Evolutionary conservation across 2,329 filamentous ascomycete species (phyloP).

Genomic region (Clathrospora elynae): DNA sequence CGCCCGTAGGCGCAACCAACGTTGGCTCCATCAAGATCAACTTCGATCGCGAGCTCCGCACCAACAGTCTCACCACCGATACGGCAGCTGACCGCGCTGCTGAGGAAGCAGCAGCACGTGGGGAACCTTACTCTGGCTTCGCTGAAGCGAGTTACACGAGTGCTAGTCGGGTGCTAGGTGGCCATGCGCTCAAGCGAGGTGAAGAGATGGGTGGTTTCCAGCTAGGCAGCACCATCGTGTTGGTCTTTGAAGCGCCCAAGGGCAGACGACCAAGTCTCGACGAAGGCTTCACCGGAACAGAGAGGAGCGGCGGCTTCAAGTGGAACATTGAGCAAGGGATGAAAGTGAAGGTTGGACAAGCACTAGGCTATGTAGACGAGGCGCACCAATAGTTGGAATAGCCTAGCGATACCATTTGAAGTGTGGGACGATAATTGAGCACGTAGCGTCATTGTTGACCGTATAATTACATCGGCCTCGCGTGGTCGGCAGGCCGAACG

Average conservation of each 20-base stretch:
- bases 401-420: no score
- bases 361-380: conserved; percentile 73
- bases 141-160: conserved; percentile 85
- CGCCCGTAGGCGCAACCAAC: conserved; percentile 94
- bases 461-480: no score
- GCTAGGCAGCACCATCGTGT: conserved; percentile 89
- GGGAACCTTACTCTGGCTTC: conserved; percentile 87
- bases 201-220: conserved; percentile 99
- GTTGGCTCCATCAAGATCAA: conserved; percentile 97
- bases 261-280: conserved; percentile 61
- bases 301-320: conserved; percentile 71
- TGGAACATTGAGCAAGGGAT: conserved; percentile 90
- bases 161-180: conserved; percentile 77
- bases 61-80: conserved; percentile 90
- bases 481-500: no score
- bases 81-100: conserved; percentile 88
- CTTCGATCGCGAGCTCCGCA: conserved; percentile 91
- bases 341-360: conserved; percentile 86
- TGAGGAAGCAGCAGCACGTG: conserved; percentile 73
- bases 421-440: no score
- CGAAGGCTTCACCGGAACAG: conserved; percentile 58
- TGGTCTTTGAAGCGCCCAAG: conserved; percentile 93
- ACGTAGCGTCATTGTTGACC: no score
- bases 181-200: conserved; percentile 81
- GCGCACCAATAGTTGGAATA: background rate